These are phyloP conservation scores for Paragyromitra xinjiangensis DNA, from an alignment of 495 filamentous ascomycete genomes.

Conservation along the genomic window DNA sequence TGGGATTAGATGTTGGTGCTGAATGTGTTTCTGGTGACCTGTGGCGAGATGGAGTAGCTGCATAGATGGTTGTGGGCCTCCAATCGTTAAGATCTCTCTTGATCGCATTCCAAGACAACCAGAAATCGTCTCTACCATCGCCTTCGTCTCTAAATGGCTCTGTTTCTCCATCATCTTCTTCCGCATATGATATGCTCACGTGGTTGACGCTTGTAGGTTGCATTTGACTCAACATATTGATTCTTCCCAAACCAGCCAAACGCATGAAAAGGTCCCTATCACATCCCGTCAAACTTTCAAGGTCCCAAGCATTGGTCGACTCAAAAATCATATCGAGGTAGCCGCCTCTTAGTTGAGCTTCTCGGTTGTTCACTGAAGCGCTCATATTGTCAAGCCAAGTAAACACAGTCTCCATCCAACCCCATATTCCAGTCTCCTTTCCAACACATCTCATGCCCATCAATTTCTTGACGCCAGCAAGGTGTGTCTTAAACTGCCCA, in stretches of 20 bases:
- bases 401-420: conserved; percentile 95
- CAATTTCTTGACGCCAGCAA: conserved; percentile 92
- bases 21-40: conserved; percentile 3
- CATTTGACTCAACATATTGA: conserved; percentile 87
- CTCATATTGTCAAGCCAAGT: conserved; percentile 97
- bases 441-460: conserved; percentile 78
- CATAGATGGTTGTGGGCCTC: conserved; percentile 51
- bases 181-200: conserved; percentile 11
- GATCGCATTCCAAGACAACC: conserved; percentile 54
- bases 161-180: conserved; percentile 44
- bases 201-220: conserved; percentile 15
- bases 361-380: conserved; percentile 88
- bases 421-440: conserved; percentile 71
- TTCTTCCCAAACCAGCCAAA: conserved; percentile 77
- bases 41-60: conserved; percentile 54
- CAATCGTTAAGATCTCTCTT: conserved; percentile 48
- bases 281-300: conserved; percentile 90
- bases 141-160: conserved; percentile 52
- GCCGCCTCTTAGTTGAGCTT: conserved; percentile 80
- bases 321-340: conserved; percentile 73
- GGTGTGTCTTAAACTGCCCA: conserved; percentile 90
- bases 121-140: conserved; percentile 54
- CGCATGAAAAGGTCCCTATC: conserved; percentile 82
- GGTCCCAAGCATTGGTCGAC: conserved; percentile 74
- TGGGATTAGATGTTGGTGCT: conserved; percentile 6